phyloP scores from a whole-genome alignment of 164 flowering plant species.

The Kingdonia uniflora region DNA sequence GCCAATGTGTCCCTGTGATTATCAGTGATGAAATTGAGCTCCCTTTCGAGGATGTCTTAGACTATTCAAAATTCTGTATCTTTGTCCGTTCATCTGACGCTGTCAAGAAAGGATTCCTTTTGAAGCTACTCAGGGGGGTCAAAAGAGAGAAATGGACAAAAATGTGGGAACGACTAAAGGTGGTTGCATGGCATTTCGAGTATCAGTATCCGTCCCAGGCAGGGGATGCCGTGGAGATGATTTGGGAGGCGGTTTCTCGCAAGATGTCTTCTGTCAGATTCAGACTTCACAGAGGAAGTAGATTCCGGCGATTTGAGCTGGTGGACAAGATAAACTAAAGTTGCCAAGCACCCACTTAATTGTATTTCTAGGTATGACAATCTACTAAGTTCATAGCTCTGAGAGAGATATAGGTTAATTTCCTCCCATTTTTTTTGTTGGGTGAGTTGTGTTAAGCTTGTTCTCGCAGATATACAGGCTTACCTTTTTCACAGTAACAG shows the following conservation, averaged over 20 bases:
- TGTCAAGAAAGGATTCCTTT: constrained; percentile 40
- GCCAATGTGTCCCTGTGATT: constrained; percentile 85
- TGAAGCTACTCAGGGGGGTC: constrained; percentile 60
- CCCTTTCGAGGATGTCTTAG: constrained; percentile 76
- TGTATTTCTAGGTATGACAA: too few relatives aligned
- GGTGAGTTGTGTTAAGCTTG: too few relatives aligned
- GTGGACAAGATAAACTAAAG: constrained; percentile 8
- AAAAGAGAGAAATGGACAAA: constrained; percentile 45
- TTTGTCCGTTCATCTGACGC: constrained; percentile 68
- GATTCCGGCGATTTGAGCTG: constrained; percentile 29
- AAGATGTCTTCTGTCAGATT: constrained; percentile 28
- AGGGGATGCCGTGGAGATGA: constrained; percentile 84
- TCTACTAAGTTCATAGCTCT: too few relatives aligned
- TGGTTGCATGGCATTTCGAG: constrained; percentile 51
- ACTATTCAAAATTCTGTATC: constrained; percentile 69
- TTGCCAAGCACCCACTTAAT: too few relatives aligned
- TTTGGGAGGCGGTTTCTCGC: constrained; percentile 60
- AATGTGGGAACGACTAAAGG: constrained; percentile 71
- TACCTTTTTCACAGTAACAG: too few relatives aligned
- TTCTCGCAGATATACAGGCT: too few relatives aligned
- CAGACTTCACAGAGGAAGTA: constrained; percentile 30
- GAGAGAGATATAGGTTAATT: too few relatives aligned
- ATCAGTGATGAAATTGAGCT: constrained; percentile 89
- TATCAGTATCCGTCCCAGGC: constrained; percentile 66
- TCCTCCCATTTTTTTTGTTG: too few relatives aligned